Evolutionary conservation across 352 stramenopile genomes (phyloP).

Genomic region (Globisporangium canariense): DNA sequence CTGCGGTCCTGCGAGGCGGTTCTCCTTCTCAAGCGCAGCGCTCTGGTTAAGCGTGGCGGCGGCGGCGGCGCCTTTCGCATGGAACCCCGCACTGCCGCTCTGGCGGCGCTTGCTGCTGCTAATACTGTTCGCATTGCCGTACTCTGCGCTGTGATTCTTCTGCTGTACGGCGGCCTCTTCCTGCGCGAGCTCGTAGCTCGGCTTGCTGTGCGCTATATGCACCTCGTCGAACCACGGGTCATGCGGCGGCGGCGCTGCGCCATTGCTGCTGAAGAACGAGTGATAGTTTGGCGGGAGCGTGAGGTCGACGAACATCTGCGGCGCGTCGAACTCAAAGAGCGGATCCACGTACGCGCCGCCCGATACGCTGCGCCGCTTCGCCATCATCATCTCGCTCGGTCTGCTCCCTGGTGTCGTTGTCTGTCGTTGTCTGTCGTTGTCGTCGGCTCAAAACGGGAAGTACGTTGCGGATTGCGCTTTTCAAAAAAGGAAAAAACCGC

Average conservation of each 20-base stretch:
- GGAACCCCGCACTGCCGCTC: background rate
- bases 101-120: slow-evolving; percentile 2
- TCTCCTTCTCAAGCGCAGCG: slow-evolving; percentile 33
- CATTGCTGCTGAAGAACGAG: background rate
- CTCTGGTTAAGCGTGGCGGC: slow-evolving; percentile 5
- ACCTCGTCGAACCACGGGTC: slow-evolving; percentile 67
- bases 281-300: slow-evolving; percentile 22
- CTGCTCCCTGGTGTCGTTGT: background rate
- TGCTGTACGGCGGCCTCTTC: slow-evolving; percentile 23
- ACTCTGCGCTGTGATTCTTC: slow-evolving; percentile 10
- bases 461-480: background rate
- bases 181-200: slow-evolving; percentile 49
- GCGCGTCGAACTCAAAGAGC: slow-evolving; percentile 77
- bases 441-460: background rate
- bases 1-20: slow-evolving; percentile 13
- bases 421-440: too few species aligned
- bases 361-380: slow-evolving; percentile 15
- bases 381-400: background rate
- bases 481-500: background rate
- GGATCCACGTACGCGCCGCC: slow-evolving; percentile 30
- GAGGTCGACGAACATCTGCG: slow-evolving; percentile 55
- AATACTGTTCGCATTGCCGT: background rate
- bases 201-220: slow-evolving; percentile 51
- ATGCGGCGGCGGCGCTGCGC: slow-evolving; percentile 23
- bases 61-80: background rate